Conservation (phyloP, 345 rosid genomes). For the Arabidopsis thaliana region TAIR10.1 NC_003074.8:853501-854000, state of each 20-base stretch:
- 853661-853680: constrained; percentile 72
- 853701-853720: constrained; percentile 79
- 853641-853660: constrained; percentile 50
- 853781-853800: not conserved
- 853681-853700: constrained; percentile 55
- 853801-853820: constrained; percentile 27
- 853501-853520: constrained; percentile 73
- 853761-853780: not conserved
- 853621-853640: constrained; percentile 67
- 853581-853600: not conserved
- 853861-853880: constrained; percentile 62
- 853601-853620: constrained; percentile 55
- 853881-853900: constrained; percentile 82
- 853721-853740: constrained; percentile 60
- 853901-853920: constrained; percentile 25
- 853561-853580: not conserved
- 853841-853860: constrained; percentile 73
- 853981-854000: constrained; percentile 78
- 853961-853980: not conserved
- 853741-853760: not conserved
- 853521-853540: constrained; percentile 81
- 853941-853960: not conserved
- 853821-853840: constrained; percentile 73
- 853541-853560: not conserved
- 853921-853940: not conserved